Evolutionary conservation across 306 rosid species (phyloP).

Genomic region (Spatholobus suberectus): DNA sequence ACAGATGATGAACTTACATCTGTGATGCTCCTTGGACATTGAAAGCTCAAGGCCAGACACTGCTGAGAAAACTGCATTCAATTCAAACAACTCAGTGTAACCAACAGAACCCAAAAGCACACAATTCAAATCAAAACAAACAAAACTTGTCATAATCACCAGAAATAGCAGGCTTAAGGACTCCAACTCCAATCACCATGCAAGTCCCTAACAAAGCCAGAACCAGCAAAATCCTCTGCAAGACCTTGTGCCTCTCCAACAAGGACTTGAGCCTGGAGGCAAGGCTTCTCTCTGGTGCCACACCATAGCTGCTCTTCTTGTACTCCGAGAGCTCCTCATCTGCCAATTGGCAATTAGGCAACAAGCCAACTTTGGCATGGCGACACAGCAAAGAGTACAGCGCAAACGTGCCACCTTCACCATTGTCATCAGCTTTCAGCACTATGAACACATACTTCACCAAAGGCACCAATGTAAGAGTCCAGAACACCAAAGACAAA

Average conservation of each 20-base stretch:
- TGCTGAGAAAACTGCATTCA: slow-evolving; percentile 87
- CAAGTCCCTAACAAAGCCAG: slow-evolving; percentile 93
- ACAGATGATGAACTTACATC: slow-evolving; percentile 60
- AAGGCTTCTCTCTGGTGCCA: slow-evolving; percentile 44
- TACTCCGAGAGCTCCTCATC: slow-evolving; percentile 80
- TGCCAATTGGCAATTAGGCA: slow-evolving; percentile 78
- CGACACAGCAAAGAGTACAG: slow-evolving; percentile 91
- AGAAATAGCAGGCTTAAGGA: slow-evolving; percentile 90
- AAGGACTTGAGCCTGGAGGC: slow-evolving; percentile 58
- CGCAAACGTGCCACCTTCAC: slow-evolving; percentile 99
- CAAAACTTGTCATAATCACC: slow-evolving; percentile 49
- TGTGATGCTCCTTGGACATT: slow-evolving; percentile 77
- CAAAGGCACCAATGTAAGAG: slow-evolving; percentile 81
- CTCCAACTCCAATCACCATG: slow-evolving; percentile 98
- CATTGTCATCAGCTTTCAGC: slow-evolving; percentile 90
- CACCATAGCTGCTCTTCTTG: slow-evolving; percentile 47
- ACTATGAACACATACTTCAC: slow-evolving; percentile 89
- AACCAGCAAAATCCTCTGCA: slow-evolving; percentile 81
- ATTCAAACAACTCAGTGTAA: slow-evolving; percentile 35
- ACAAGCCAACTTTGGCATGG: slow-evolving; percentile 72
- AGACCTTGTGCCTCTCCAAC: slow-evolving; percentile 74
- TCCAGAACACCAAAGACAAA: slow-evolving; percentile 93
- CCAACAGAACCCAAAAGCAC: neutral
- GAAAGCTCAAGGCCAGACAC: slow-evolving; percentile 97
- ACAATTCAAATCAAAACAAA: neutral